These are phyloP conservation scores for Septoria petroselini DNA, from an alignment of 2,329 filamentous ascomycete species.

Conservation along the genomic window DNA sequence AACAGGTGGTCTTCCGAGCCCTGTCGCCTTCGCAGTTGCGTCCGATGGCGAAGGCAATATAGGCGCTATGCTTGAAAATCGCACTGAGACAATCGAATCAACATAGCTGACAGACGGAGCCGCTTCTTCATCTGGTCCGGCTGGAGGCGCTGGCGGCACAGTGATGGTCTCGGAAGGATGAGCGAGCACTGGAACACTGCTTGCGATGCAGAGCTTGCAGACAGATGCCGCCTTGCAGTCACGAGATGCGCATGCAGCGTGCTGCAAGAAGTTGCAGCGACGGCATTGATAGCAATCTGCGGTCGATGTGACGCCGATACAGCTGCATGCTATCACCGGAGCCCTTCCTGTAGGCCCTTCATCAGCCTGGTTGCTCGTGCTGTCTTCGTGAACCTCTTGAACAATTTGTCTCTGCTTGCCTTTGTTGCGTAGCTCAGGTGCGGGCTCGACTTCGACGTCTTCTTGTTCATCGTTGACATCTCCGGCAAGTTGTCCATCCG, in stretches of 20 bases:
- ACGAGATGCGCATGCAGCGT: conserved; percentile 1
- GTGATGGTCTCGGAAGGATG: neutral
- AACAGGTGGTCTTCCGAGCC: neutral
- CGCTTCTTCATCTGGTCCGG: neutral
- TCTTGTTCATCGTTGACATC: neutral
- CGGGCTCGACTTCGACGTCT: neutral
- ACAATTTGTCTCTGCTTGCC: conserved; percentile 4
- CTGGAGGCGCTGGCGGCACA: neutral
- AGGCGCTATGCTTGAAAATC: neutral
- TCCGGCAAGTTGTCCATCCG: neutral
- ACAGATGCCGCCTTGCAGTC: neutral
- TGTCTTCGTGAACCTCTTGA: neutral
- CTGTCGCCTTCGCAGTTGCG: neutral
- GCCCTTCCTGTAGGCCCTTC: neutral
- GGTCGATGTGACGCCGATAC: conserved; percentile 4
- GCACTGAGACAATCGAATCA: neutral
- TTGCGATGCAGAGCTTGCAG: conserved; percentile 5
- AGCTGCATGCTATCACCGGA: conserved; percentile 5
- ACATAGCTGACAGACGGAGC: neutral
- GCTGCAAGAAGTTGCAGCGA: conserved; percentile 4
- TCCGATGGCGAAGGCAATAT: neutral
- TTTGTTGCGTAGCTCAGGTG: neutral
- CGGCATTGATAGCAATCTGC: conserved; percentile 1
- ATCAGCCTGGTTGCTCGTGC: neutral
- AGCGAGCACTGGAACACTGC: neutral